Base-by-base conservation (phyloP, 768 basidiomycete species). In the Mycena vitilis region DNA sequence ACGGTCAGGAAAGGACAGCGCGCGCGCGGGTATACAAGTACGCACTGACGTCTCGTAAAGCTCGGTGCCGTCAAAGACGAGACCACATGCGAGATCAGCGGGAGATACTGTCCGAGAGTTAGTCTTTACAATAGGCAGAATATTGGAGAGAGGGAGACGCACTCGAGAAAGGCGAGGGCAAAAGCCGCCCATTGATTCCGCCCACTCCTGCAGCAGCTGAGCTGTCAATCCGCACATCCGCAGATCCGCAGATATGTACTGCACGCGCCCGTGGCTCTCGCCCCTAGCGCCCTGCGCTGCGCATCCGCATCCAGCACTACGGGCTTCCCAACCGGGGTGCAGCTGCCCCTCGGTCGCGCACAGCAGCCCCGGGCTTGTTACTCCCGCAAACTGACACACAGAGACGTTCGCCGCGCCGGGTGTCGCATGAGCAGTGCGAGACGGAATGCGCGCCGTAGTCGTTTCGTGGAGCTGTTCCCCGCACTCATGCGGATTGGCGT, bases 171-270 rank as follows among this genome's bases (percentile, higher is more conserved):
- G 73, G 73, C 38, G 60, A 74, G 4, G 80, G 93, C 90, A 71
- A 93, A 94, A 87, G 91, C 90, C 72, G 88, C 87, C 78, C 90
- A 84, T 57, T 85, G 81, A 76, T 78, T 92, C 92, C 79, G n/a
- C n/a, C n/a, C n/a, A n/a, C n/a, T n/a, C n/a, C n/a, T 91, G 87
- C 38, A 94, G 80, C 15, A 93, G 92, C 30, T 89, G 77, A 94
- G 86, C 9, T 93, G 25, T 90, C 88, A 74, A 94, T 94, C 58
- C 92, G 88, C 58, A 94, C 91, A 74, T 94, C 92, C 40, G 92
- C 93, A 55, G 93, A 79, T 93, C n/a, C n/a, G n/a, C n/a, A n/a
- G n/a, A n/a, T n/a, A n/a, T n/a, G n/a, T n/a, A 93, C 52, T 63
- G 55, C 37, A 71, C 66, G 15, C 71, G 30, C 30, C 5, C 30